Evolutionary conservation across 495 filamentous ascomycete genomes (phyloP), one percentile per base, ranked within the genome.

Genomic region (Talaromyces proteolyticus): DNA sequence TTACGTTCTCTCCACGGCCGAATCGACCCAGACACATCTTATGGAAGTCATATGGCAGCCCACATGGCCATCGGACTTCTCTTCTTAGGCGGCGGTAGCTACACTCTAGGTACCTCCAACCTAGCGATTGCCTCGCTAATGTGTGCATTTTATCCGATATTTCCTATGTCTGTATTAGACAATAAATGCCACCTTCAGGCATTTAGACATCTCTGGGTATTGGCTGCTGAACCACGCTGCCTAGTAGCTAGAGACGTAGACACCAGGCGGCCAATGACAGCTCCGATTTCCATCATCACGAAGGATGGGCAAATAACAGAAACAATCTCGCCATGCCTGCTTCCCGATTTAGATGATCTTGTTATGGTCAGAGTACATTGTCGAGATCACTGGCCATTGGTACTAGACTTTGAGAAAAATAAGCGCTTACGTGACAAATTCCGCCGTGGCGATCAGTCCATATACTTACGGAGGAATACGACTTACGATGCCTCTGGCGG

Each of bases 131-230:
- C 91, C 6, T 80, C 88, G 1, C 75, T 99, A 6, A 76, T 99
- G 16, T 88, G 91, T 47, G 86, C 93, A 2, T 93, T 99, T 62
- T 97, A 97, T 57, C 93, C 93, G 0, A 75, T 96, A 19, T 97
- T 92, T 64, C 93, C 93, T 2, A 82, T 81, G 22, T 83, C 82
- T 3, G 86, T 96, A 3, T 83, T 93, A 44, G 93, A 97, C 70
- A 96, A 96, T 60, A 87, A 85, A 59, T 89, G 87, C 21, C 93
- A 99, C 53, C 76, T 97, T 3, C 93, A 99, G 75, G 93, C 93
- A 6, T 95, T 97, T 75, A 85, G 94, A 2, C 93, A 99, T 65
- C 84, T 99, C 60, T 99, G 93, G 93, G 91, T 95, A 12, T 76
- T 99, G 8, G 93, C 94, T 5, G 85, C 89, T 6, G 93, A 97